phyloP scores from a whole-genome alignment of 257 asterid species.

The Eucommia ulmoides region DNA sequence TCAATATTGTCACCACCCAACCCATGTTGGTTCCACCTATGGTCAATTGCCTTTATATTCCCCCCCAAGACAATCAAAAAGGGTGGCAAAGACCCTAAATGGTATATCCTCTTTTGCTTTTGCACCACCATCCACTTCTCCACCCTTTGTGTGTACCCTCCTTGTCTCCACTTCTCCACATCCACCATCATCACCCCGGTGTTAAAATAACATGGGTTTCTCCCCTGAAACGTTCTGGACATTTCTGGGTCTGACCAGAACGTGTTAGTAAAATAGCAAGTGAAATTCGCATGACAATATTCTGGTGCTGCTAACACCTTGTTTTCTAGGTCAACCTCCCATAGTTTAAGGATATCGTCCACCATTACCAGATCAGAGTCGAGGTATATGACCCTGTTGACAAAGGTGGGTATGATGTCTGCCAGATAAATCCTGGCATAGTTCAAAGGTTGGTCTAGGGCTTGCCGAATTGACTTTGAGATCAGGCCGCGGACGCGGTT shows the following conservation, averaged over 20 bases:
- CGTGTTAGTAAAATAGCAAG: slow-evolving; percentile 31
- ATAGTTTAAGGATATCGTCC: slow-evolving; percentile 41
- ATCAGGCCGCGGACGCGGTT: slow-evolving; percentile 32
- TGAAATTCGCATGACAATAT: slow-evolving; percentile 62
- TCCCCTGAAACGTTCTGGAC: slow-evolving; percentile 21
- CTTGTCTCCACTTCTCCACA: slow-evolving; percentile 48
- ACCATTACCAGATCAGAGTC: slow-evolving; percentile 58
- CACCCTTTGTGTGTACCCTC: slow-evolving; percentile 25
- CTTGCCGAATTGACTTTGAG: slow-evolving; percentile 58
- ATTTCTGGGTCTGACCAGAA: slow-evolving; percentile 35
- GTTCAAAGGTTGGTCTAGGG: slow-evolving; percentile 60
- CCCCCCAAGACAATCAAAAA: slow-evolving; percentile 59
- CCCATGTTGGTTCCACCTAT: slow-evolving; percentile 75
- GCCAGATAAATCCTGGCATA: slow-evolving; percentile 54
- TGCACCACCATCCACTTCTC: slow-evolving; percentile 65
- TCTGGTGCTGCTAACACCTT: slow-evolving; percentile 61
- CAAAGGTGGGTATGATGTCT: slow-evolving; percentile 26
- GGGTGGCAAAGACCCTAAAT: slow-evolving; percentile 63
- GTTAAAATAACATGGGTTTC: slow-evolving; percentile 51
- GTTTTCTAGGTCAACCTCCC: slow-evolving; percentile 38
- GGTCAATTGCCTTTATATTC: slow-evolving; percentile 46
- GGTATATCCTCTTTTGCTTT: slow-evolving; percentile 47
- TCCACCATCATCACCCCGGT: slow-evolving; percentile 69
- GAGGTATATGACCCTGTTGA: slow-evolving; percentile 43
- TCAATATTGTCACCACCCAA: slow-evolving; percentile 62